These are phyloP conservation scores for Colletotrichum graminicola DNA, from an alignment of 2,329 filamentous ascomycete genomes.

Conservation along the genomic window DNA sequence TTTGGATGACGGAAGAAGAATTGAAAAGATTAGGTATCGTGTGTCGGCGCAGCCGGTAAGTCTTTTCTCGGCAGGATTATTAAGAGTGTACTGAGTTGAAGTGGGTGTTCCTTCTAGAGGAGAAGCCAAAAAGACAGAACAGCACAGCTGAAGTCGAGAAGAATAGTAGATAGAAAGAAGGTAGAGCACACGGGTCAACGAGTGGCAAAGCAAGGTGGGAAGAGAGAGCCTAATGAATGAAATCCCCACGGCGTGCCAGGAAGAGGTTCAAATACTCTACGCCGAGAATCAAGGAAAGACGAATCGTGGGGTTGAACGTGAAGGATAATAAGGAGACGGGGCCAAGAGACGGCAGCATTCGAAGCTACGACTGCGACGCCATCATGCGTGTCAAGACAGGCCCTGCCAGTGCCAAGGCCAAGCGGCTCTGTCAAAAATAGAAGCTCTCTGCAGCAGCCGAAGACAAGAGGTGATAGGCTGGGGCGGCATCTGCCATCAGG, in stretches of 20 bases:
- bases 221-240: slow-evolving; percentile 32
- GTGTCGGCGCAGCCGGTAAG: slow-evolving; percentile 36
- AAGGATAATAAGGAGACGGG: slow-evolving; percentile 9
- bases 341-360: background rate
- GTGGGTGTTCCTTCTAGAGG: slow-evolving; percentile 5
- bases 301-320: slow-evolving; percentile 15
- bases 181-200: slow-evolving; percentile 32
- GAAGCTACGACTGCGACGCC: slow-evolving; percentile 28
- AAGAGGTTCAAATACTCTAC: slow-evolving; percentile 25
- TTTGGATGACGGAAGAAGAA: background rate
- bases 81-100: slow-evolving; percentile 12
- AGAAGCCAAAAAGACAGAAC: slow-evolving; percentile 18
- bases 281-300: slow-evolving; percentile 10
- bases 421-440: slow-evolving; percentile 40
- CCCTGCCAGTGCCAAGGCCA: slow-evolving; percentile 25
- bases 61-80: slow-evolving; percentile 29
- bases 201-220: slow-evolving; percentile 31
- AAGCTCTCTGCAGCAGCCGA: slow-evolving; percentile 15
- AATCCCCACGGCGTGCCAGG: slow-evolving; percentile 29
- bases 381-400: slow-evolving; percentile 37
- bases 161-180: slow-evolving; percentile 3
- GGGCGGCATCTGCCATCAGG: background rate
- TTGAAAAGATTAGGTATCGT: background rate
- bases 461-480: slow-evolving; percentile 31
- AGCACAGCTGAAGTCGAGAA: slow-evolving; percentile 37